Evolutionary conservation across 1,284 basidiomycete species (phyloP).

Genomic region (Rhodofomes roseus): DNA sequence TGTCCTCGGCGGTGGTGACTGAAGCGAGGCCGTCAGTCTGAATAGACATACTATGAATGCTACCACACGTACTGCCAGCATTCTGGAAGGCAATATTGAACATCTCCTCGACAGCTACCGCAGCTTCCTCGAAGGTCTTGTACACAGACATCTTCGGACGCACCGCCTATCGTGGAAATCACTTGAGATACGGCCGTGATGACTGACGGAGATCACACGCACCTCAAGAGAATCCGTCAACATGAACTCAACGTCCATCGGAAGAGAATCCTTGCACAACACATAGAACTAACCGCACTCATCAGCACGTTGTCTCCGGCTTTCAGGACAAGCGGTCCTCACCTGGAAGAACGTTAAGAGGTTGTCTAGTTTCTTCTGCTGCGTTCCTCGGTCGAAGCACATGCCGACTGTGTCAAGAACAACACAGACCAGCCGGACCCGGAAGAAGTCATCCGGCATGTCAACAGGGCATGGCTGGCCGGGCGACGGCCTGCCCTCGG

Average conservation of each 20-base stretch:
- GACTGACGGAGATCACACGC: background rate
- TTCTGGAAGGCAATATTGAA: constrained; percentile 63
- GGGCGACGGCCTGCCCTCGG: constrained; percentile 87
- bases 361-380: constrained; percentile 89
- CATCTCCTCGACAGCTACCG: constrained; percentile 85
- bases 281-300: constrained; percentile 68
- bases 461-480: constrained; percentile 77
- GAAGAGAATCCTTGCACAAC: constrained; percentile 80
- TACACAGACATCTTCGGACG: constrained; percentile 70
- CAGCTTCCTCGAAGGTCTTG: constrained; percentile 83
- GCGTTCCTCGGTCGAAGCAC: constrained; percentile 92
- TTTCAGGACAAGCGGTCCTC: too few species aligned
- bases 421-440: constrained; percentile 87
- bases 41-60: background rate
- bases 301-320: background rate
- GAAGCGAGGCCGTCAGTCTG: background rate
- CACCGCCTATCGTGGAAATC: constrained; percentile 51
- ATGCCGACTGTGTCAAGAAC: constrained; percentile 96
- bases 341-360: constrained; percentile 95
- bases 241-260: constrained; percentile 99
- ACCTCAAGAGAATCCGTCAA: constrained; percentile 91
- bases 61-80: constrained; percentile 44
- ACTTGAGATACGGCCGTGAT: too few species aligned
- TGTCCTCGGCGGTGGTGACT: constrained; percentile 54
- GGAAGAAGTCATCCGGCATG: constrained; percentile 95